Evolutionary conservation across 2,329 filamentous ascomycete species (phyloP), one percentile per base, ranked within the genome.

Genomic region (Fusarium annulatum): DNA sequence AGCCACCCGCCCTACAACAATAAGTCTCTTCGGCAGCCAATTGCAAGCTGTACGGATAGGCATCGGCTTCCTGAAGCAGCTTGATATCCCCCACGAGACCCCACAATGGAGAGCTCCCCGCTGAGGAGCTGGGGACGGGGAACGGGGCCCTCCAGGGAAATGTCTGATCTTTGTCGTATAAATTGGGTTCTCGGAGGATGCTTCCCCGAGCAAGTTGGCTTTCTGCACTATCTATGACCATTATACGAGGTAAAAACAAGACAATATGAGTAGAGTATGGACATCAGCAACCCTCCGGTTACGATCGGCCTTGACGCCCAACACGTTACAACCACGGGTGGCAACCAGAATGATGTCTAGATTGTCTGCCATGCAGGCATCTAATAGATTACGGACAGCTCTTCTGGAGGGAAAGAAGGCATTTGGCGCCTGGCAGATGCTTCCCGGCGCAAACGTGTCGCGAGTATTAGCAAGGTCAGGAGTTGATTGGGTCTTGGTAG

Each of bases 401-500:
- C 86, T 91, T 67, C 76, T 80, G 30, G 83, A 86, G 69, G 85
- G 83, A 58, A 84, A 82, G 30, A 82, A 87, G 10, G 86, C 87
- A 55, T 83, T 90, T 73, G 90, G 90, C 7, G 84, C 88, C 60
- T 92, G 89, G 90, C 90, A 92, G 81, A 90, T 90, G 84, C 81
- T 91, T 61, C 89, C 90, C 0, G 88, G 89, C 0, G 84, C 86
- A 49, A 91, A 91, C 69, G 82, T 91, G 18, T 89, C 89, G 9
- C 85, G 90, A 60, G 80, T 86, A 23, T 82, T 94, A 53, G 90
- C 92, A 4, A 84, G 89, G 61, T 82, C 87, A 3, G 91, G 90
- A 2, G 85, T 91, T 3, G 91, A 93, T 78, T 93, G 91, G 86
- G 88, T 94, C 15, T 84, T 92, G 79, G 88, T 88, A 57, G 87